Conservation (phyloP, 192 early-diverging fungal species). For the Rhizophagus clarus region DNA sequence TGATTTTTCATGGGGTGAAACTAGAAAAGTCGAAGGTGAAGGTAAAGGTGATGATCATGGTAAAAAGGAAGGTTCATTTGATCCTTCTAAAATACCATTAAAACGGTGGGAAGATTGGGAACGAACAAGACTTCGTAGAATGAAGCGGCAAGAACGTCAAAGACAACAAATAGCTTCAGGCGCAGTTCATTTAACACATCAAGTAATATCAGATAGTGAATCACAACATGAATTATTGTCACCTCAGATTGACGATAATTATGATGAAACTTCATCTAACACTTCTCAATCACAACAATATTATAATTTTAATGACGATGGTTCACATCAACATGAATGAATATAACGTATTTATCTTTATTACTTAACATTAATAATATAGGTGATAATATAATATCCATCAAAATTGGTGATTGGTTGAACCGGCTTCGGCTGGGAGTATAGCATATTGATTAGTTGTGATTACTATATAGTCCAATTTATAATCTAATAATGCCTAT, state of each 20-base stretch:
- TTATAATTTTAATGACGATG: background rate
- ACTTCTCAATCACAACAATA: background rate
- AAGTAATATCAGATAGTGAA: no score
- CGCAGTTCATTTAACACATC: background rate
- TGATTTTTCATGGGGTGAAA: slow-evolving; percentile 88
- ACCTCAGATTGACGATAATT: background rate
- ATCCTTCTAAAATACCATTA: slow-evolving; percentile 72
- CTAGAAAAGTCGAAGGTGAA: slow-evolving; percentile 74
- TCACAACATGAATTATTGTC: no score
- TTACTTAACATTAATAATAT: no score
- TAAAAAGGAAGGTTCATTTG: slow-evolving; percentile 77
- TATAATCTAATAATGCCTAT: no score
- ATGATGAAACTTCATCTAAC: background rate
- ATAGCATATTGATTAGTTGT: no score
- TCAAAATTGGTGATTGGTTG: no score
- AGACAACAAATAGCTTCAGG: slow-evolving; percentile 35
- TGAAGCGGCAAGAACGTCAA: slow-evolving; percentile 58
- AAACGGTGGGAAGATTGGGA: slow-evolving; percentile 53
- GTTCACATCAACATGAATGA: no score
- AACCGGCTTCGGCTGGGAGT: no score
- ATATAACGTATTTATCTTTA: no score
- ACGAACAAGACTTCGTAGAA: slow-evolving; percentile 74
- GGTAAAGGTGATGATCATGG: slow-evolving; percentile 76
- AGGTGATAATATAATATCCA: no score
- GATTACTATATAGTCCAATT: no score